Conservation (phyloP, 2,329 filamentous ascomycete species). For the Tolypocladium inflatum region DNA sequence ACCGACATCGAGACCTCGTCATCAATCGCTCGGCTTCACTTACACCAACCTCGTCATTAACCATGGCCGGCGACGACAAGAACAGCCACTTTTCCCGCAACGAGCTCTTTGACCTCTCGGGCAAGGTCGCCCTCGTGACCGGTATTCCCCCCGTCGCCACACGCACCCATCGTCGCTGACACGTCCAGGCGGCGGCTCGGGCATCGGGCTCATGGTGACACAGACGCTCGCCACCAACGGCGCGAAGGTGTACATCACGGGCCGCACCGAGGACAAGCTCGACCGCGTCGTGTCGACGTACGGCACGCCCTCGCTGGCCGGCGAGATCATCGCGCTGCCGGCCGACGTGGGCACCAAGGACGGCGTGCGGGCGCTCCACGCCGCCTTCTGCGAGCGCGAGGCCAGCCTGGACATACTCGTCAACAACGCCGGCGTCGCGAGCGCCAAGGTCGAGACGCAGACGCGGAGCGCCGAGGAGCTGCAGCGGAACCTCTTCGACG, state of each 20-base stretch:
- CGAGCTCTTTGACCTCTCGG: constrained; percentile 29
- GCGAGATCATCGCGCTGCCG: constrained; percentile 48
- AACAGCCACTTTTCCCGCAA: neutral
- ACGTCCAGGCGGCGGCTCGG: constrained; percentile 36
- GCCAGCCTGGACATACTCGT: constrained; percentile 48
- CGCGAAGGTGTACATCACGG: constrained; percentile 61
- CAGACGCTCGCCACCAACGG: constrained; percentile 59
- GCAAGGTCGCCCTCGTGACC: constrained; percentile 35
- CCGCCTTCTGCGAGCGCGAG: constrained; percentile 46
- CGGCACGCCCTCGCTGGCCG: constrained; percentile 38
- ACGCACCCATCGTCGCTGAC: neutral
- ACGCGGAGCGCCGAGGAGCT: constrained; percentile 30
- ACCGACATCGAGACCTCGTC: neutral
- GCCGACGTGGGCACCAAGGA: constrained; percentile 56
- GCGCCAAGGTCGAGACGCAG: neutral
- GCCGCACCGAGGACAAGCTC: constrained; percentile 53
- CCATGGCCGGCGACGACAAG: neutral
- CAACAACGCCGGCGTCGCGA: constrained; percentile 5
- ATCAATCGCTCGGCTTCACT: neutral
- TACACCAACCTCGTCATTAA: neutral
- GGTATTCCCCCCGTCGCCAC: constrained; percentile 14
- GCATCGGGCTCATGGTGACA: constrained; percentile 60
- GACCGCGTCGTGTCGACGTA: constrained; percentile 50
- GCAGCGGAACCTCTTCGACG: constrained; percentile 57
- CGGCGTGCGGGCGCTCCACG: constrained; percentile 46